Evolutionary conservation across 2,329 filamentous ascomycete species (phyloP), one percentile per base, ranked within the genome.

Genomic region (Paecilomyces variotii): DNA sequence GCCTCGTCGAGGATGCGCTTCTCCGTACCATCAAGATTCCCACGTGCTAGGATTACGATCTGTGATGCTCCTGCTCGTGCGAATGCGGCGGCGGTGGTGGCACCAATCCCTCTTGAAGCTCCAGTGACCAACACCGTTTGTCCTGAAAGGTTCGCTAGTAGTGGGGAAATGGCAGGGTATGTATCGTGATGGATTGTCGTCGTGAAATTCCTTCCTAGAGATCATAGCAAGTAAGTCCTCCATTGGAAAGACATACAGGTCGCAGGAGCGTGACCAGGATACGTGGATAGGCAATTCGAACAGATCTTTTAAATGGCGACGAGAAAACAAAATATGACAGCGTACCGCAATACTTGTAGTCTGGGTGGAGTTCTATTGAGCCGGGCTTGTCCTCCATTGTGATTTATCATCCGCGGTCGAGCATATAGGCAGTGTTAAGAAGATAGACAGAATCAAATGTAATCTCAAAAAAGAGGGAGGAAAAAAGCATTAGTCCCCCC

Each of bases 21-120:
- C 27, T 67, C 67, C 0, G 79, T 65, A 0, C 71, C 68, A 11
- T 70, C 62, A 9, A 81, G 70, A 9, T 71, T 63, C 2, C 78
- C 80, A 34, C 84, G 79, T 0, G 82, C 82, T 4, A 72, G 77
- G 34, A 85, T 71, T 27, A 79, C 79, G 60, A 86, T 80, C 28
- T 72, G 67, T 0, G 77, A 76, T 30, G 78, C 79, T 4, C 79
- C 79, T 2, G 82, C 81, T 63, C 72, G 70, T n/a, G 83, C 83
- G 63, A 79, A 85, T 9, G 80, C 79, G 12, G 80, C 63, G 2
- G 81, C 82, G 4, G 78, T 80, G 25, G 78, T 74, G 9, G 73
- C 73, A 6, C 83, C 82, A 27, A 83, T 76, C 5, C 82, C 81
- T 49, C 77, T 78, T 3, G 77, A 80, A 0, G 78, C 81, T 9